Percentiles rank a stretch among this genome's conserved stretches.
These are phyloP conservation scores for Exsudoporus frostii DNA, from an alignment of 768 basidiomycete genomes.

Conservation along the genomic window DNA sequence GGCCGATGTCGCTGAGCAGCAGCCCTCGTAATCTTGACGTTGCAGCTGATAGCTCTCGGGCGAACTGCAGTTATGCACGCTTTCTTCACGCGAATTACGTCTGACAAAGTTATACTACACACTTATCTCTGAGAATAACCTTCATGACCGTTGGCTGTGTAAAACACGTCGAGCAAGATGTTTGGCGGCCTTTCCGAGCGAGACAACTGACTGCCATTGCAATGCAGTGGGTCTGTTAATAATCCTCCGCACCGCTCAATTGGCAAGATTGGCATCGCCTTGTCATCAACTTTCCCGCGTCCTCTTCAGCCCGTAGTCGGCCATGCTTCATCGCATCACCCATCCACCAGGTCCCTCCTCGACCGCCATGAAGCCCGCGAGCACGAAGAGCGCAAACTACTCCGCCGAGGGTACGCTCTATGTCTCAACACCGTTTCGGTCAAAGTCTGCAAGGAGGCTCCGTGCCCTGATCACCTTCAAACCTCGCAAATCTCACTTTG, in stretches of 20 bases:
- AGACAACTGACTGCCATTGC: no score
- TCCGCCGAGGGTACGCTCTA: constrained; percentile 66
- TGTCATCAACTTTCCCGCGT: constrained; percentile 13
- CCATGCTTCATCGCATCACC: constrained; percentile 7
- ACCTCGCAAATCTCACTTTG: constrained; percentile 82
- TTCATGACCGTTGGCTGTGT: no score
- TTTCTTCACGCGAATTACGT: no score
- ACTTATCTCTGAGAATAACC: no score
- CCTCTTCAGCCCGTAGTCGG: neutral
- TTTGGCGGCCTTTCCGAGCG: no score
- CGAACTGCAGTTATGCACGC: no score
- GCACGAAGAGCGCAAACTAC: constrained; percentile 22
- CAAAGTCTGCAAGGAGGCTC: constrained; percentile 69
- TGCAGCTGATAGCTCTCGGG: no score
- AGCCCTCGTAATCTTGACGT: no score
- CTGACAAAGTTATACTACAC: no score
- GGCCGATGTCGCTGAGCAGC: no score
- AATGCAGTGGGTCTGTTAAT: neutral
- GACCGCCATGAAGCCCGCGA: constrained; percentile 13
- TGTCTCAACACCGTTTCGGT: constrained; percentile 73
- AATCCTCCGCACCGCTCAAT: neutral
- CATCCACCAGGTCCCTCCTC: neutral
- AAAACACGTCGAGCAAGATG: no score
- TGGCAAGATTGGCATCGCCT: neutral
- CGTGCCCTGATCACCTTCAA: constrained; percentile 83